These are phyloP conservation scores for Yamadazyma epiphylla DNA, from an alignment of 1,139 yeast species.

Conservation along the genomic window DNA sequence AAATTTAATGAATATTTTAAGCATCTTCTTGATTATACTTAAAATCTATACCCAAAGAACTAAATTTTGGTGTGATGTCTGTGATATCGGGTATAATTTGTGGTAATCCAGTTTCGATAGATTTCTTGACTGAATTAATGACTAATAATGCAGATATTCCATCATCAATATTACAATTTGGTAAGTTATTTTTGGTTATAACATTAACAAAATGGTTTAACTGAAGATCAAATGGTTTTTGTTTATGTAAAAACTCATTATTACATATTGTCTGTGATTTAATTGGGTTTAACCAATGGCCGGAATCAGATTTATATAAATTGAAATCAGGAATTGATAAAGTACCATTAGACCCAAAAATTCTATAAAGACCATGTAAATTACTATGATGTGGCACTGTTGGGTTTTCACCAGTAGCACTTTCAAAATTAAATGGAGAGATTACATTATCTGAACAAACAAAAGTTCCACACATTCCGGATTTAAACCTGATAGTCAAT, in stretches of 20 bases:
- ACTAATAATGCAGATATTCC: conserved; percentile 32
- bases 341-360: conserved; percentile 40
- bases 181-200: conserved; percentile 24
- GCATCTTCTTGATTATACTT: conserved; percentile 2
- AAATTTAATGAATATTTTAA: too few species aligned
- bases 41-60: conserved; percentile 12
- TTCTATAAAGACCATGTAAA: conserved; percentile 34
- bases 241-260: conserved; percentile 12
- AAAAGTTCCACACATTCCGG: conserved; percentile 40
- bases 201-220: conserved; percentile 36
- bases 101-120: conserved; percentile 34
- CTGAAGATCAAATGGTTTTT: conserved; percentile 37
- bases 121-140: conserved; percentile 33
- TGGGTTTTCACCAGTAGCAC: conserved; percentile 44
- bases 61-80: conserved; percentile 21
- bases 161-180: conserved; percentile 35
- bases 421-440: conserved; percentile 40
- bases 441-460: conserved; percentile 40
- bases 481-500: conserved; percentile 32
- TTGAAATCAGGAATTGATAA: conserved; percentile 40
- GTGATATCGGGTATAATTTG: conserved; percentile 25
- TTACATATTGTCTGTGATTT: conserved; percentile 9
- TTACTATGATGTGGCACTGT: conserved; percentile 31
- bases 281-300: conserved; percentile 20
- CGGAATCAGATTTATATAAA: conserved; percentile 19